Evolutionary conservation across 2,329 filamentous ascomycete genomes (phyloP).

Genomic region (Fusarium sp.): DNA sequence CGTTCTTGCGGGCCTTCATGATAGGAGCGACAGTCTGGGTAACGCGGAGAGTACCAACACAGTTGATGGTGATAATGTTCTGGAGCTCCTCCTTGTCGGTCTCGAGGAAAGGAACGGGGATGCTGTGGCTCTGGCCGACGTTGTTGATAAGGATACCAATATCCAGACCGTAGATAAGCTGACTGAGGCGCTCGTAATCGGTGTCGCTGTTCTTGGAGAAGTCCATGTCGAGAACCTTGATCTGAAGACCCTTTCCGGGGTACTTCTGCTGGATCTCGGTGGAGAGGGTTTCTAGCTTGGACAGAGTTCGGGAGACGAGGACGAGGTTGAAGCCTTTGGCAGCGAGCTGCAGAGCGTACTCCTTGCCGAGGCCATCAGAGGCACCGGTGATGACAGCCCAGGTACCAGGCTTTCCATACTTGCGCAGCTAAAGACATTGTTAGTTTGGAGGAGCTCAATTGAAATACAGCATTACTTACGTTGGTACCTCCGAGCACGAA

Average conservation of each 20-base stretch:
- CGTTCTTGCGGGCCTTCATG: conserved; percentile 85
- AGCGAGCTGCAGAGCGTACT: conserved; percentile 91
- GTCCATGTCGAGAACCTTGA: conserved; percentile 90
- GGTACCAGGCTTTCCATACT: conserved; percentile 89
- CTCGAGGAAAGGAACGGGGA: conserved; percentile 87
- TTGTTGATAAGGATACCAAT: conserved; percentile 95
- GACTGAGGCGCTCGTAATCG: conserved; percentile 81
- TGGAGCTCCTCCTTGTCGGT: conserved; percentile 83
- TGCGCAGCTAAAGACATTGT: conserved; percentile 72
- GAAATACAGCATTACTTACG: conserved; percentile 54
- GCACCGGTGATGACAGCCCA: conserved; percentile 97
- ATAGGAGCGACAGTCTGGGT: conserved; percentile 87
- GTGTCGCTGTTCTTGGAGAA: conserved; percentile 81
- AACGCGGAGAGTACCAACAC: conserved; percentile 86
- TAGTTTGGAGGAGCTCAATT: neutral
- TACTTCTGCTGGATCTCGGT: conserved; percentile 79
- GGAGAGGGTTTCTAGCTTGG: conserved; percentile 84
- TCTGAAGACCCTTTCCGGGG: conserved; percentile 69
- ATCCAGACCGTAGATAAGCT: conserved; percentile 77
- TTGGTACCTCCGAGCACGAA: conserved; percentile 75
- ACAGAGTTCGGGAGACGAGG: conserved; percentile 93
- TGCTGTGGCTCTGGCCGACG: conserved; percentile 92
- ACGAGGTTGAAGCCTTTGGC: conserved; percentile 93
- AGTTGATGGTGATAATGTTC: conserved; percentile 96
- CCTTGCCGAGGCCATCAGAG: conserved; percentile 96